These are phyloP conservation scores for Gloeopeniophorella convolvens DNA, from an alignment of 768 basidiomycete species.

Conservation along the genomic window DNA sequence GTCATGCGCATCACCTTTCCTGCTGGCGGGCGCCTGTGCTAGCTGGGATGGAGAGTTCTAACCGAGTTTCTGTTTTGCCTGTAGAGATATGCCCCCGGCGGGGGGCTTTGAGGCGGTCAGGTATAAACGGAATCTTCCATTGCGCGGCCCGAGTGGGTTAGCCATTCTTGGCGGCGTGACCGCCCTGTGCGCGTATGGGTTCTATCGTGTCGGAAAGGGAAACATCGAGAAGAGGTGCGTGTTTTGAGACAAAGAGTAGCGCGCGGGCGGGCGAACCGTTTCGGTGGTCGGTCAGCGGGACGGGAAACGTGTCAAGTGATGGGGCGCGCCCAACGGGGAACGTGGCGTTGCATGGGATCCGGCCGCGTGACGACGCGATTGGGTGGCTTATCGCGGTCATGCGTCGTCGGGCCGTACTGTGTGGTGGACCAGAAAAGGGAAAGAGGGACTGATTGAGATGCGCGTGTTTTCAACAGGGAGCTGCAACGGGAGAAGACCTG, in stretches of 20 bases:
- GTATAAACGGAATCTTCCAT: conserved; percentile 93
- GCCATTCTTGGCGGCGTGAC: conserved; percentile 83
- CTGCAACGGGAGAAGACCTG: conserved; percentile 88
- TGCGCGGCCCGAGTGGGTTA: conserved; percentile 79
- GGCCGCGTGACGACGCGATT: conserved; percentile 43
- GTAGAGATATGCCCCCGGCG: conserved; percentile 90
- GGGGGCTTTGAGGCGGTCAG: conserved; percentile 90
- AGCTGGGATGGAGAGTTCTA: conserved; percentile 11
- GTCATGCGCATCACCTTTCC: conserved; percentile 26
- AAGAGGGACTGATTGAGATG: conserved; percentile 15
- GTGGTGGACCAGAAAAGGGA: conserved; percentile 9
- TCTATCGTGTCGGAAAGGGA: conserved; percentile 86
- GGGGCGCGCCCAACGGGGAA: conserved; percentile 54
- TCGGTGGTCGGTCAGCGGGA: conserved; percentile 58
- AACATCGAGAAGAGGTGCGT: conserved; percentile 90
- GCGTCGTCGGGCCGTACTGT: conserved; percentile 18
- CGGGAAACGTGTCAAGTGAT: conserved; percentile 55
- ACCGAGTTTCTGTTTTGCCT: conserved; percentile 13
- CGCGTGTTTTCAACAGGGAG: conserved; percentile 51
- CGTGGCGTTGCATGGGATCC: conserved; percentile 60
- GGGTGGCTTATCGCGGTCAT: conserved; percentile 37
- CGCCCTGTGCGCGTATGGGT: conserved; percentile 82
- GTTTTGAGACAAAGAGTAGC: conserved; percentile 8
- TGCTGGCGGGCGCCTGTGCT: conserved; percentile 9
- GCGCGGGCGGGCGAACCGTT: conserved; percentile 6